A percentile compares a stretch with the other conserved stretches of the same genome.
Evolutionary conservation across 257 asterid species (phyloP).

Genomic region (Buddleja alternifolia): DNA sequence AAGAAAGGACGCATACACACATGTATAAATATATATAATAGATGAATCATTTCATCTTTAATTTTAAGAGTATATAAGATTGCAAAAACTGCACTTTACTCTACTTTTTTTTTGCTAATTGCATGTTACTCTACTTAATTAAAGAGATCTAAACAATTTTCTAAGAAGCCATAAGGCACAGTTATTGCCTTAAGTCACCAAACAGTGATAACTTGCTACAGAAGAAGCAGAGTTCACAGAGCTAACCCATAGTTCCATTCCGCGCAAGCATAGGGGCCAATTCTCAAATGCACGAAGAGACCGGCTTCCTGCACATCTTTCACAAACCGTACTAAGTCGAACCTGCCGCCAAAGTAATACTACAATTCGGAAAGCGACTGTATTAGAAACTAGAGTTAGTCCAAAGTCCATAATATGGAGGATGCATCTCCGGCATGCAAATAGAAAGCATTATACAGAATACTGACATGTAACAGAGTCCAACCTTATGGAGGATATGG

Average conservation of each 20-base stretch:
- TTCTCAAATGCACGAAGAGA: constrained; percentile 69
- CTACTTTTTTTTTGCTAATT: too few species aligned
- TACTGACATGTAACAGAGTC: background rate
- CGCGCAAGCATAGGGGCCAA: constrained; percentile 89
- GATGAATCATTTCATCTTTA: constrained; percentile 5
- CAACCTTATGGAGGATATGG: background rate
- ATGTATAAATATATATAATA: too few species aligned
- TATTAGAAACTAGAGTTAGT: too few species aligned
- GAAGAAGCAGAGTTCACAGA: constrained; percentile 15
- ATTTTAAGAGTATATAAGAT: constrained; percentile 1
- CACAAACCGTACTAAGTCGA: constrained; percentile 72
- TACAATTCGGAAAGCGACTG: constrained; percentile 32
- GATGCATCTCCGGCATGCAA: too few species aligned
- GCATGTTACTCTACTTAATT: background rate
- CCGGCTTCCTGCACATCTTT: constrained; percentile 76
- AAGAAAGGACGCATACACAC: background rate
- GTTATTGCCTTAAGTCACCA: background rate
- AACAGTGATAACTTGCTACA: background rate
- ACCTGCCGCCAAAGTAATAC: constrained; percentile 78
- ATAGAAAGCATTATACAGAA: background rate
- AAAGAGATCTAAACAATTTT: constrained; percentile 7
- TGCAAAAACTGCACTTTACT: background rate
- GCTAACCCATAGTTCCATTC: constrained; percentile 90
- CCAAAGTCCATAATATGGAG: too few species aligned
- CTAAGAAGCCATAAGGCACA: background rate